Evolutionary conservation across 2,329 filamentous ascomycete species (phyloP), one percentile per base, ranked within the genome.

Genomic region (Diaporthe sp.): DNA sequence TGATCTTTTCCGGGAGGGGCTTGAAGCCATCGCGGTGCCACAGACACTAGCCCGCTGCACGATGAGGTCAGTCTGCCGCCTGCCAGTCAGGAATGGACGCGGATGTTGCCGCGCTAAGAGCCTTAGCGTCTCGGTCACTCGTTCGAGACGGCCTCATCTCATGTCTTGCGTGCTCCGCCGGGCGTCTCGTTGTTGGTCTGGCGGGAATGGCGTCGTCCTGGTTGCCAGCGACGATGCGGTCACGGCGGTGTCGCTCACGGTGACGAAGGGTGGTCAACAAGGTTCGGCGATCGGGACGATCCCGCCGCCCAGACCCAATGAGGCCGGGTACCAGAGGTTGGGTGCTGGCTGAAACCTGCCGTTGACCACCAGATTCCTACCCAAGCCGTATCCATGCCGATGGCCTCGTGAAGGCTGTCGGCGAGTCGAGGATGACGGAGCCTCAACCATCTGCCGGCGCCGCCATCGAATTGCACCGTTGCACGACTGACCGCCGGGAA

Each of bases 31-130:
- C 71, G 57, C 71, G 57, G 47, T 72, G 71, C 25, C 57, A 51
- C 71, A 31, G 70, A 44, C 42, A 39, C 71, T 73, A 73, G 71
- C 71, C 65, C 58, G 57, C 71, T 73, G 71, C 71, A 73, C 71
- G n/a, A 73, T 73, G 71, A 73, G 71, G 71, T 73, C 71, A 73
- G 71, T 22, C 60, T 63, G 60, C 39, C 58, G 42, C 34, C 25
- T 28, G 37, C 58, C 39, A 47, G 61, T 34, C 61, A 65, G 25
- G 42, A 49, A 60, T 58, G 53, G 25, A 4, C 34, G 10, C 44
- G 57, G 70, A 37, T 28, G 15, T 22, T 34, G n/a, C 44, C 44
- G 37, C 47, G 58, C 42, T 60, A 61, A n/a, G 42, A 9, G 28
- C 42, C 10, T 34, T 72, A 34, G 58, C 71, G 55, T 13, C 39